These are phyloP conservation scores for Lomentospora prolificans DNA, from an alignment of 2,329 filamentous ascomycete genomes.

Conservation along the genomic window DNA sequence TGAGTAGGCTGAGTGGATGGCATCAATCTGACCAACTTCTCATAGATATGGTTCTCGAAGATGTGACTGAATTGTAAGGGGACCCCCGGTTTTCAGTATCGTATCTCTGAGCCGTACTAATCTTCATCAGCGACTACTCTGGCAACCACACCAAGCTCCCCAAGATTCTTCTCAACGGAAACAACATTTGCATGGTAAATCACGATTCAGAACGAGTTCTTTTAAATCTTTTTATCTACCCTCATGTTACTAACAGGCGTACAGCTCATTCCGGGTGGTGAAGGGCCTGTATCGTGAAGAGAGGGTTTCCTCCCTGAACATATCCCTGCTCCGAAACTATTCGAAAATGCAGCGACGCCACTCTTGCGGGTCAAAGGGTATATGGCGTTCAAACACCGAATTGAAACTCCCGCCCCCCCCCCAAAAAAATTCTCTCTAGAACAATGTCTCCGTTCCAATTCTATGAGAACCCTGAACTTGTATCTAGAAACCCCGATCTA, in stretches of 20 bases:
- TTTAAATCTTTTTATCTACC: background rate
- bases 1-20: too few species aligned
- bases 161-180: slow-evolving; percentile 93
- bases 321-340: background rate
- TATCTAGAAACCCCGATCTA: background rate
- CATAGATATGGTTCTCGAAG: slow-evolving; percentile 92
- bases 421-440: background rate
- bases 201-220: too few species aligned
- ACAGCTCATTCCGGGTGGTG: slow-evolving; percentile 69
- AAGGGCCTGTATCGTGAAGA: slow-evolving; percentile 45
- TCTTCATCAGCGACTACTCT: slow-evolving; percentile 64
- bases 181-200: slow-evolving; percentile 97
- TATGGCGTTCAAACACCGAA: background rate
- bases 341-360: background rate
- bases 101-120: background rate
- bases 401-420: background rate
- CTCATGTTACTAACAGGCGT: slow-evolving; percentile 10
- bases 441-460: background rate
- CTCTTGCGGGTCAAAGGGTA: background rate
- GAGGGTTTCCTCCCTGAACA: background rate
- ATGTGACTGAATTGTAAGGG: slow-evolving; percentile 88
- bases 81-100: too few species aligned
- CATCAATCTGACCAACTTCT: slow-evolving; percentile 14
- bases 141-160: slow-evolving; percentile 80
- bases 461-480: background rate